Conservation (phyloP, 345 rosid genomes). For the Rhodamnia argentea region DNA sequence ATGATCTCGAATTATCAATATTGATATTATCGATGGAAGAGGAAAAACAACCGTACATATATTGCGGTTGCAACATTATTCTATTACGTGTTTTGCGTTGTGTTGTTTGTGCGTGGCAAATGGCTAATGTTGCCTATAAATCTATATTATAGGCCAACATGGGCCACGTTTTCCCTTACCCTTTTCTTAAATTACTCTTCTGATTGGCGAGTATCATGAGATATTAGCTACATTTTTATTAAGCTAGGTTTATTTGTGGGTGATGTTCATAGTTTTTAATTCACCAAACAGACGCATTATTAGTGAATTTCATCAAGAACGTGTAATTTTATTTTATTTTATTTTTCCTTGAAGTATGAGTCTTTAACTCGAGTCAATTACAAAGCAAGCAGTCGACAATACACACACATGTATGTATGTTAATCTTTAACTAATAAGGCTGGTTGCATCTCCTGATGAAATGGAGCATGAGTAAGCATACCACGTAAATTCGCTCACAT, state of each 20-base stretch:
- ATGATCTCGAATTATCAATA: background rate
- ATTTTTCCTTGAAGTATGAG: background rate
- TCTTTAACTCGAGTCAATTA: background rate
- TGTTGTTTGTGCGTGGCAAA: background rate
- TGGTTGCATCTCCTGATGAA: background rate
- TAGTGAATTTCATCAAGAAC: background rate
- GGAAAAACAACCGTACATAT: background rate
- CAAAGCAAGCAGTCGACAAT: background rate
- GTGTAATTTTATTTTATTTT: background rate
- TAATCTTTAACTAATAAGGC: background rate
- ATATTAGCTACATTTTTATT: background rate
- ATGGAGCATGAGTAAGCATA: background rate
- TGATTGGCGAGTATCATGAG: background rate
- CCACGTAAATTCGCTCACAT: background rate
- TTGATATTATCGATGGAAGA: background rate
- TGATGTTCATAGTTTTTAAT: too few relatives aligned
- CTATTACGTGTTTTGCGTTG: background rate
- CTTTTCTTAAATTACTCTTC: background rate
- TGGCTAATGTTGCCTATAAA: background rate
- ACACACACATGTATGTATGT: background rate
- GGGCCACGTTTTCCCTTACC: background rate
- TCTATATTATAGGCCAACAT: background rate
- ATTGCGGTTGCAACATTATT: background rate
- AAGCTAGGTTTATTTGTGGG: too few relatives aligned
- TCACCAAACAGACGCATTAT: background rate